These are phyloP conservation scores for Pistacia integerrima DNA, from an alignment of 345 rosid genomes.

Conservation along the genomic window DNA sequence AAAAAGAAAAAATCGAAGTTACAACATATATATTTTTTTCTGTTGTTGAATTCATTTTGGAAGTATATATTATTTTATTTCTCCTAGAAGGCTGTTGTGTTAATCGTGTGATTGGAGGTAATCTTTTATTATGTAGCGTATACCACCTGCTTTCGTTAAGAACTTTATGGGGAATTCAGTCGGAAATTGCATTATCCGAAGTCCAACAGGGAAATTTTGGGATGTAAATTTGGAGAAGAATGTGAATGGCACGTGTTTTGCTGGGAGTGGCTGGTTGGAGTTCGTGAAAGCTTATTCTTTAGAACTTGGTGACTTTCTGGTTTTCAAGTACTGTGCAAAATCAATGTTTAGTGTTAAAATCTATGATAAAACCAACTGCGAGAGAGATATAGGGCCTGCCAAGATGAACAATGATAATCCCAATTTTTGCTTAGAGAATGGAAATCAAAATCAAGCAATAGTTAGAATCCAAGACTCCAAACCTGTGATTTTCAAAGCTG, in stretches of 20 bases:
- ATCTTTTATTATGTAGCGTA: background rate
- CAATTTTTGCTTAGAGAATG: background rate
- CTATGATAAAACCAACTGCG: conserved; percentile 1
- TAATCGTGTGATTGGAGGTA: background rate
- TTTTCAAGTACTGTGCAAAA: conserved; percentile 10
- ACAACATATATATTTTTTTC: background rate
- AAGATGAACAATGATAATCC: background rate
- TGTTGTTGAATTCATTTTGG: background rate
- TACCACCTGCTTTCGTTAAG: conserved; percentile 4
- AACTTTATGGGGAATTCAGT: background rate
- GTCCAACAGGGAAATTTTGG: background rate
- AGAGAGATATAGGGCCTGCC: background rate
- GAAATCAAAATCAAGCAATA: background rate
- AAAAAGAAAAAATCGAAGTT: too few relatives aligned
- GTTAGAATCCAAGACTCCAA: background rate
- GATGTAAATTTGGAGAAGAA: background rate
- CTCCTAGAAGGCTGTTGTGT: background rate
- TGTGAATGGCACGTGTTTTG: background rate
- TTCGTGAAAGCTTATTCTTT: conserved; percentile 12
- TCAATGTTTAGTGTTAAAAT: conserved; percentile 15
- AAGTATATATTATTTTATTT: background rate
- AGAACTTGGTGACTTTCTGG: conserved; percentile 11
- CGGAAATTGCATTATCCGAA: background rate
- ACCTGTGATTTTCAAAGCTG: background rate
- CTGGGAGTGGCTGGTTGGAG: conserved; percentile 7